Percentiles rank a stretch among this genome's conserved stretches.
Evolutionary conservation across 371 early-diverging fungal genomes (phyloP).

Genomic region (Zopfochytrium polystomum): DNA sequence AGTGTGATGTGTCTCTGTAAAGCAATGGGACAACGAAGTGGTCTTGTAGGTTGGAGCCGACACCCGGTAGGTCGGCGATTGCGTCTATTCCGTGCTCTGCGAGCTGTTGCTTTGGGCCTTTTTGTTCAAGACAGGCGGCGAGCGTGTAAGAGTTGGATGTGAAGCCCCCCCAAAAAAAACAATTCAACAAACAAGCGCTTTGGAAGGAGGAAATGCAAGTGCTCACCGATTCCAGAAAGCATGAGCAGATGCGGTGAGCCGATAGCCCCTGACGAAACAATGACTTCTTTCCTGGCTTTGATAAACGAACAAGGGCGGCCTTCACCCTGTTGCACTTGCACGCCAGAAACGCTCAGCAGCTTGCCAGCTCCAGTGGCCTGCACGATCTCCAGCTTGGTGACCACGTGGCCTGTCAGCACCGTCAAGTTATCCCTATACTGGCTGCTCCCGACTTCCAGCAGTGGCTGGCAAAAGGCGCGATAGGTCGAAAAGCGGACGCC

Average conservation of each 20-base stretch:
- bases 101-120: constrained; percentile 34
- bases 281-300: constrained; percentile 31
- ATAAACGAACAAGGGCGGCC: constrained; percentile 9
- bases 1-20: constrained; percentile 5
- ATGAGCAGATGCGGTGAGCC: constrained; percentile 32
- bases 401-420: constrained; percentile 10
- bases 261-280: constrained; percentile 48
- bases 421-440: constrained; percentile 16
- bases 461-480: constrained; percentile 5
- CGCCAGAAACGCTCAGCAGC: constrained; percentile 2
- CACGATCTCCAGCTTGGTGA: background rate
- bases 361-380: background rate
- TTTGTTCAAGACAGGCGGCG: too few species aligned
- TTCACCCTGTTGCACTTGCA: background rate
- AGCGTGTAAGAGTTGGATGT: constrained; percentile 9
- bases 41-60: constrained; percentile 44
- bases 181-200: background rate
- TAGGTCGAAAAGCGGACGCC: constrained; percentile 10
- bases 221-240: constrained; percentile 24
- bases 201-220: too few species aligned
- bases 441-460: constrained; percentile 1
- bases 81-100: constrained; percentile 20
- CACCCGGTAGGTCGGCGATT: constrained; percentile 33
- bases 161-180: background rate
- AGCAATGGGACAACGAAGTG: constrained; percentile 33